Evolutionary conservation across 2,329 filamentous ascomycete species (phyloP).

Genomic region (Lasiodiplodia hormozganensis): DNA sequence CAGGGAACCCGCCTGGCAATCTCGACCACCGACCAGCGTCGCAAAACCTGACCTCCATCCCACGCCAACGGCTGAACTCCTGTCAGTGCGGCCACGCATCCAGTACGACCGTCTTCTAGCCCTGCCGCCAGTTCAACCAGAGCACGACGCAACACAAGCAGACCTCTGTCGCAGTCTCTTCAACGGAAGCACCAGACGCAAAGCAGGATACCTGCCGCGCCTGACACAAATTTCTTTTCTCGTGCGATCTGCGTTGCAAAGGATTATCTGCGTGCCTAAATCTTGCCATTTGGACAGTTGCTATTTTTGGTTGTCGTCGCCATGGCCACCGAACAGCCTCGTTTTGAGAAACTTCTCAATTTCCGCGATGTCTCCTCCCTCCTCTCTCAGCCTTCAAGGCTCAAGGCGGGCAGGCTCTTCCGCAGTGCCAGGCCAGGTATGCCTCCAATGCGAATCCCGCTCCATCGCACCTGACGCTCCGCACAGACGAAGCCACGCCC

Average conservation of each 20-base stretch:
- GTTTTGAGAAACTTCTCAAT: conserved; percentile 42
- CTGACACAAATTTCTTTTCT: not conserved
- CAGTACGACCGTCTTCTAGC: not conserved
- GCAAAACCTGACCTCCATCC: not conserved
- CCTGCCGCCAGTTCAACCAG: not conserved
- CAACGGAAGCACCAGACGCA: not conserved
- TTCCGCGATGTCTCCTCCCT: conserved; percentile 41
- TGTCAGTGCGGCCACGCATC: not conserved
- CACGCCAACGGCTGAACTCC: not conserved
- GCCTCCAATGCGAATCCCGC: not conserved
- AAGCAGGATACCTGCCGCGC: not conserved
- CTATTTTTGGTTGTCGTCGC: not conserved
- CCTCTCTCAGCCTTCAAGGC: conserved; percentile 11
- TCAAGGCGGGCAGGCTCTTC: conserved; percentile 41
- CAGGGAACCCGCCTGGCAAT: conserved; percentile 15
- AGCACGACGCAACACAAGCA: not conserved
- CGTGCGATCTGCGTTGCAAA: not conserved
- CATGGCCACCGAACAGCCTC: conserved; percentile 19
- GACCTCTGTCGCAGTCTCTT: not conserved
- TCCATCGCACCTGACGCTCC: not conserved
- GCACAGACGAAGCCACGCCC: conserved; percentile 72
- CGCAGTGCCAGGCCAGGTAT: conserved; percentile 46
- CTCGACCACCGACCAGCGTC: conserved; percentile 9
- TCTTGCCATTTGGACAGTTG: not conserved
- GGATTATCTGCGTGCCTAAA: not conserved